A percentile compares a stretch with the other conserved stretches of the same genome.
Conservation (phyloP, 495 filamentous ascomycete genomes). For the Aspergillus funiculosus region DNA sequence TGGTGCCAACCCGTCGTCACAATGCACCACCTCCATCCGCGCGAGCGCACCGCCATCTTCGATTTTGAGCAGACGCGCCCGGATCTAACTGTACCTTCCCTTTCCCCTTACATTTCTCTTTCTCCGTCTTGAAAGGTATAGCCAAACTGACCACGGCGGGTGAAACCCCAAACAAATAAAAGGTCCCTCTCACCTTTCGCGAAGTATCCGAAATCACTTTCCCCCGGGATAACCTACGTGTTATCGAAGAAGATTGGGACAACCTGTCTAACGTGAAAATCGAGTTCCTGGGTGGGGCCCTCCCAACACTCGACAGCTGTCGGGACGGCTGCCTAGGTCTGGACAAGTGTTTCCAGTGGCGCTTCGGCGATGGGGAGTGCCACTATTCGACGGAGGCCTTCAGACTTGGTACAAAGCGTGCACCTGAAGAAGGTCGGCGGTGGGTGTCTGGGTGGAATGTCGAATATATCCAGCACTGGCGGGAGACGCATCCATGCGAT, state of each 20-base stretch:
- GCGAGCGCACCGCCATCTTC: constrained; percentile 49
- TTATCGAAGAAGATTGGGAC: constrained; percentile 43
- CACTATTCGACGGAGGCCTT: constrained; percentile 14
- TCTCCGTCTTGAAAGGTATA: background rate
- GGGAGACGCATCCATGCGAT: constrained; percentile 9
- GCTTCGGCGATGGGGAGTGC: constrained; percentile 11
- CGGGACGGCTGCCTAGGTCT: constrained; percentile 36
- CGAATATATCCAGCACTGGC: constrained; percentile 13
- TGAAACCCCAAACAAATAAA: constrained; percentile 16
- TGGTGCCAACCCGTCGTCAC: constrained; percentile 58
- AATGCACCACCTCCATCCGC: constrained; percentile 54
- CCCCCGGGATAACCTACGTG: constrained; percentile 28
- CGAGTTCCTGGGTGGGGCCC: constrained; percentile 32
- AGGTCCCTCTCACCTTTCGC: constrained; percentile 34
- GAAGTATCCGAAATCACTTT: constrained; percentile 42
- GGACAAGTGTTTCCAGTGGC: constrained; percentile 21
- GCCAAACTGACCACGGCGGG: constrained; percentile 1
- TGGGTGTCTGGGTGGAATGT: constrained; percentile 15
- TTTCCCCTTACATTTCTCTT: background rate
- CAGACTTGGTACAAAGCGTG: constrained; percentile 7
- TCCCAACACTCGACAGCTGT: constrained; percentile 38
- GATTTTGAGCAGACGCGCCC: constrained; percentile 43
- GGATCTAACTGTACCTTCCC: constrained; percentile 11
- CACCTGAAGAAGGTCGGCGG: constrained; percentile 3
- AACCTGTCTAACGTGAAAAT: constrained; percentile 39